Conservation (phyloP, 306 rosid genomes). For the Gastrolobium bilobum region DNA sequence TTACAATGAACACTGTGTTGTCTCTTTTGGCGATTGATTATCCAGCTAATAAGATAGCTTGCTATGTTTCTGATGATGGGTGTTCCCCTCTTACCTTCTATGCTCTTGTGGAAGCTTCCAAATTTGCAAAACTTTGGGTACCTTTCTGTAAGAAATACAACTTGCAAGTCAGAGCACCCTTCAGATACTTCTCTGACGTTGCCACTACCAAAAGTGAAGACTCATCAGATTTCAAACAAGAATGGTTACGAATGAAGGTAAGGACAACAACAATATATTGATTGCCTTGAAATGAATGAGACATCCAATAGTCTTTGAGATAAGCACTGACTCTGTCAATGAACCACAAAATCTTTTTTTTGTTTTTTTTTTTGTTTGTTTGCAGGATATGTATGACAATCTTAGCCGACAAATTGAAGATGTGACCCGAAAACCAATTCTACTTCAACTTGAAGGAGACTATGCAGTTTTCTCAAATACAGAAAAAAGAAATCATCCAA, state of each 20-base stretch:
- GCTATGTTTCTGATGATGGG: conserved; percentile 73
- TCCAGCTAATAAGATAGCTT: conserved; percentile 67
- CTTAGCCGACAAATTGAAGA: conserved; percentile 54
- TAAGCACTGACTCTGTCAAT: background rate
- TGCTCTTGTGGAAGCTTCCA: conserved; percentile 63
- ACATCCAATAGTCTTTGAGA: too few species aligned
- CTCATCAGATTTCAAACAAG: conserved; percentile 42
- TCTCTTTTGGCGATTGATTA: conserved; percentile 70
- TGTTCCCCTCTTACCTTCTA: conserved; percentile 60
- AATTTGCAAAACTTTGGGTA: conserved; percentile 66
- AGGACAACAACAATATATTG: background rate
- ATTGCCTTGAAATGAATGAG: too few species aligned
- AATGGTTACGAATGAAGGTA: conserved; percentile 65
- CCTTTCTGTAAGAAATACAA: conserved; percentile 65
- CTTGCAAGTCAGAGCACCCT: conserved; percentile 68
- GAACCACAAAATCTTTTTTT: background rate
- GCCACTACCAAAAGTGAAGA: background rate
- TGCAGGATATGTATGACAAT: conserved; percentile 62
- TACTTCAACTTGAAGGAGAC: conserved; percentile 38
- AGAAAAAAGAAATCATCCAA: conserved; percentile 51
- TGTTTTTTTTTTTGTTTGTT: background rate
- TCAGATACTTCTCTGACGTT: conserved; percentile 52
- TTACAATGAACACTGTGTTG: conserved; percentile 67
- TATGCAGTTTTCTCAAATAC: conserved; percentile 44
- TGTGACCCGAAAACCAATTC: conserved; percentile 29